Base-by-base conservation (phyloP, 2,329 filamentous ascomycete species). In the Exophiala sp. region DNA sequence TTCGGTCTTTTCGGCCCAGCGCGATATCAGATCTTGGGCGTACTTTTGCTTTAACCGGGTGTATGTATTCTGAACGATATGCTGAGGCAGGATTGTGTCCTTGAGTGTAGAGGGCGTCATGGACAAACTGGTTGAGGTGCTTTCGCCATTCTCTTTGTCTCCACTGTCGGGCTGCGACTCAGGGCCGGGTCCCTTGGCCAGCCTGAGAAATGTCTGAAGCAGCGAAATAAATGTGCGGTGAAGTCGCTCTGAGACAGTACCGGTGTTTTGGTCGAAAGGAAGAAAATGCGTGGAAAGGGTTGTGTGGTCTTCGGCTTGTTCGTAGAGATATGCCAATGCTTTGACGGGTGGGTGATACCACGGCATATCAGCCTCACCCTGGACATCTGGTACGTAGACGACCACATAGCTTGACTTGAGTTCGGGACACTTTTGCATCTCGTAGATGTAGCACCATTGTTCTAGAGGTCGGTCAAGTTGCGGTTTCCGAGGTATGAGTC, bases 1-100 rank as follows among this genome's bases (percentile, higher is more conserved):
- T 66, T 95, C 91, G 0, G 91, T 97, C 47, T 81, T 80, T 73
- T 97, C 94, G 11, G 84, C 85, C 94, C 92, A 99, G 1, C 72
- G 74, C n/a, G 81, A 71, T 11, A 91, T 86, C 10, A 99, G 74
- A 1, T 71, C 65, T 16, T 82, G 80, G 1, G 89, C 90, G 67
- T 97, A 91, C 63, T 82, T 87, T 49, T 82, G 75, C 72, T 97
- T 97, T 5, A 99, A 78, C 14, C 78, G 76, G 0, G 86, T 79
- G 68, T 96, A 97, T 0, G 86, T 91, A 65, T 91, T 83, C 68
- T 97, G 92, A 49, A 95, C 85, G 0, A 77, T 73, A 47, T 85
- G 81, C 64, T 91, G 89, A 0, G 89, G 83, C 8, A 97, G 78
- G 29, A 97, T 72, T 16, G 85, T 76, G 68, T 97, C 91, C 70